Base-by-base conservation (phyloP, 371 early-diverging fungal genomes). In the Mucor piriformis region DNA sequence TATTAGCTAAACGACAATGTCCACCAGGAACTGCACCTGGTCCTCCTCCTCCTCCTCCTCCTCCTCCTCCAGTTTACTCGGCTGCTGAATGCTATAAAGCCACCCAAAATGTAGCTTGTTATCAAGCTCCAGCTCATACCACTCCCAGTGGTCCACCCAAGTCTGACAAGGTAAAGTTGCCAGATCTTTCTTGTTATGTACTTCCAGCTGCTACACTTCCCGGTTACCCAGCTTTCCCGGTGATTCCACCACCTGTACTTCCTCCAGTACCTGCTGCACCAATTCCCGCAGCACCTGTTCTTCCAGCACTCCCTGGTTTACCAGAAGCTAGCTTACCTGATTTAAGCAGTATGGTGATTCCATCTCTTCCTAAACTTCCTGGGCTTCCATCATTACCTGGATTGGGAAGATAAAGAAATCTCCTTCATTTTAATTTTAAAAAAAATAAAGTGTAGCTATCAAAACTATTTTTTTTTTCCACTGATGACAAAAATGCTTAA, bases 21-120 rank as follows among this genome's bases (percentile, higher is more conserved):
- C 52, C 52, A n/a, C 52, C 52, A 3, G 52, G 52, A 52, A 52
- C 48, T 3, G 27, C 24, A 27, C 48, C 48, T 47, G 49, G 18
- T 6, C 33, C 49, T 4, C 49, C 32, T 6, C 16, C 50, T 11
- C 33, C 35, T 2, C 48, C 34, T 6, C 47, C 47, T 32, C 16
- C 29, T n/a, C 7, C 20, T 2, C 11, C 49, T 4, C 13, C 51
- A 20, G 7, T 15, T 10, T 21, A 21, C 3, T 21, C 47, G 21
- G 29, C 23, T 12, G 33, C 44, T 6, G 11, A 42, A 16, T 29
- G 50, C 18, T 13, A 38, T 38, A 11, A 16, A 38, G 38, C 38
- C 16, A 38, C 38, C 15, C 38, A 38, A 2, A 15, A 38, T 38
- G 16, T 38, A 15, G 38, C 38, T 15, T 38, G 38, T 38, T 38